Base-by-base conservation (phyloP, 192 early-diverging fungal genomes). In the Rhizoclosmatium globosum region DNA sequence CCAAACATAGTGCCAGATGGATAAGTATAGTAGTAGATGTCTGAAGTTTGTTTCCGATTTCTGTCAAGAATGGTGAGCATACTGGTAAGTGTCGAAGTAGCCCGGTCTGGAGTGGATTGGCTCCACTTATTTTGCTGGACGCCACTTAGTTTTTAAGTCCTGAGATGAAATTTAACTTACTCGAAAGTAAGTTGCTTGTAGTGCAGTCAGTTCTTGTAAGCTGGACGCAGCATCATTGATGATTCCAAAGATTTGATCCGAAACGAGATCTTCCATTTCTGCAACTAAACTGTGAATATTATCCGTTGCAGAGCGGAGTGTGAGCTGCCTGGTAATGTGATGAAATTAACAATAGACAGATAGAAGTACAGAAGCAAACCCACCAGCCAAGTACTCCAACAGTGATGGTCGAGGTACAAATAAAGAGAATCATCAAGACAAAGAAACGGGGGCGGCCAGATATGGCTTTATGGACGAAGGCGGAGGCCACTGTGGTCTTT, bases 61-160 rank as follows among this genome's bases (percentile, higher is more conserved):
- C 50, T 7, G 50, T 53, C 17, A 17, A 53, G 6, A 13, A 53
- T 7, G 50, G 50, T 53, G 9, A 53, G 50, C 50, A 53, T 53
- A 1, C 50, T 53, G 9, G 9, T 53, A 7, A 53, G 17, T 13
- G 50, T 53, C 17, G 6, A 7, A 53, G 6, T 53, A 13, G 9
- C 17, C 1, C 50, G 6, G 6, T 53, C 50, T 7, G 50, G 50
- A 17, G 50, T 53, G 6, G 50, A 53, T 17, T 53, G 50, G 17
- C 50, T 53, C 50, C 50, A 53, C 50, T 53, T 53, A 53, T 53
- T 53, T 53, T 53, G 50, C 50, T 53, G 50, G 50, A 13, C 50
- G 6, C 50, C 9, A 13, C 9, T 53, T 17, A 53, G 50, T 53
- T 53, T 53, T 13, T 13, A 53, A 53, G 6, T 13, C 6, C 17